Percentiles rank a stretch among this genome's conserved stretches.
Evolutionary conservation across 805 yeast species (phyloP).

Genomic region (Candida oleophila): DNA sequence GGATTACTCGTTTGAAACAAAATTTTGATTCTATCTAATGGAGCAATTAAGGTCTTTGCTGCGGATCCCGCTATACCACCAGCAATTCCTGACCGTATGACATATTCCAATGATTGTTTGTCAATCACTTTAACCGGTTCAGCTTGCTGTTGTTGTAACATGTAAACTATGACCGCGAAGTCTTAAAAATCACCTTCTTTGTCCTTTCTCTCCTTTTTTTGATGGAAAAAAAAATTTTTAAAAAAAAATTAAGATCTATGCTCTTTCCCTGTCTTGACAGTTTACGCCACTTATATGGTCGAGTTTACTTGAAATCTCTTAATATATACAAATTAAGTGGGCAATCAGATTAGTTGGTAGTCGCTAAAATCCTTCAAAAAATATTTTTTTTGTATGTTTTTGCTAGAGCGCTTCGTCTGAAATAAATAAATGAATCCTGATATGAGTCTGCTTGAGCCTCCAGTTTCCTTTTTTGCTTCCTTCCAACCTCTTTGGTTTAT

Average conservation of each 20-base stretch:
- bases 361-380: too few relatives aligned
- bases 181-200: not conserved
- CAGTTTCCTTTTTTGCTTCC: not conserved
- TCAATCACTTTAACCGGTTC: slow-evolving; percentile 45
- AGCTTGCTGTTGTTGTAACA: slow-evolving; percentile 25
- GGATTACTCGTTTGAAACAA: slow-evolving; percentile 95
- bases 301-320: not conserved
- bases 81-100: slow-evolving; percentile 81
- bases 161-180: not conserved
- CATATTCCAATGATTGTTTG: slow-evolving; percentile 74
- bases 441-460: not conserved
- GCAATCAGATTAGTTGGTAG: not conserved
- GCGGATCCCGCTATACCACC: slow-evolving; percentile 96
- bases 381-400: not conserved
- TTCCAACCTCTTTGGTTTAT: not conserved
- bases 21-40: slow-evolving; percentile 91
- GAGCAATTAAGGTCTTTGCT: slow-evolving; percentile 95
- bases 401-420: too few relatives aligned
- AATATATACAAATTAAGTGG: not conserved
- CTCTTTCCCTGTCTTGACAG: not conserved
- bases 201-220: not conserved
- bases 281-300: not conserved
- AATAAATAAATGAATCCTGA: not conserved
- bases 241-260: too few relatives aligned
- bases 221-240: too few relatives aligned